Evolutionary conservation across 1,284 basidiomycete species (phyloP), one percentile per base, ranked within the genome.

Genomic region (Sporisorium graminicola): DNA sequence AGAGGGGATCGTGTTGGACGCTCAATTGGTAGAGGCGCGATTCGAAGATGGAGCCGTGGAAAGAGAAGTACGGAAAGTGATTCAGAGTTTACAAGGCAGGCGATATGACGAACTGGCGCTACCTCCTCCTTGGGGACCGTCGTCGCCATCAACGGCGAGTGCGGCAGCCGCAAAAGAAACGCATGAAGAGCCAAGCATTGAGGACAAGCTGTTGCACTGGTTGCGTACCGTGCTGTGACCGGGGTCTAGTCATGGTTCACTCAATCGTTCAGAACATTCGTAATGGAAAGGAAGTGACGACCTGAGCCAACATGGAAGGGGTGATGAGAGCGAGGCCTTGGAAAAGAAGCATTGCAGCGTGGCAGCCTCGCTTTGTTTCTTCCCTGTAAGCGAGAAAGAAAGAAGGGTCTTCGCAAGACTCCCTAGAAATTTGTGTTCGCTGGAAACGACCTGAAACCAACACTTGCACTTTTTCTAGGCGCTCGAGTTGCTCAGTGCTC

Each of bases 91-190:
- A 22, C 24, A 61, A 13, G 72, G 72, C 5, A 56, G 58, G 42
- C 59, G 62, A 31, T 81, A 81, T 43, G 74, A 81, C 35, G 65
- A 78, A 10, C 29, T 80, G 42, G 79, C 76, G 7, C 29, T 65
- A 3, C 57, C 74, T 13, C 74, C 74, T 9, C 71, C 74, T 12
- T 79, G 77, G 74, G 58, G 58, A 14, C 66, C 66, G 2, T 42
- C 46, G 24, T 59, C 65, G 44, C 16, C 44, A 18, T 35, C 49
- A 16, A 18, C 53, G 37, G n/a, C 24, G 4, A n/a, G 26, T 18
- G 35, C 1, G 12, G 9, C 16, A 18, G 20, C 27, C 24, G 10
- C 43, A 3, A 44, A n/a, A n/a, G 22, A 31, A 26, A 47, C 31
- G 18, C 7, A 7, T 9, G n/a, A 7, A 22, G 31, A 20, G 37